Conservation (phyloP, 345 rosid species). For the Corymbia maculata region DNA sequence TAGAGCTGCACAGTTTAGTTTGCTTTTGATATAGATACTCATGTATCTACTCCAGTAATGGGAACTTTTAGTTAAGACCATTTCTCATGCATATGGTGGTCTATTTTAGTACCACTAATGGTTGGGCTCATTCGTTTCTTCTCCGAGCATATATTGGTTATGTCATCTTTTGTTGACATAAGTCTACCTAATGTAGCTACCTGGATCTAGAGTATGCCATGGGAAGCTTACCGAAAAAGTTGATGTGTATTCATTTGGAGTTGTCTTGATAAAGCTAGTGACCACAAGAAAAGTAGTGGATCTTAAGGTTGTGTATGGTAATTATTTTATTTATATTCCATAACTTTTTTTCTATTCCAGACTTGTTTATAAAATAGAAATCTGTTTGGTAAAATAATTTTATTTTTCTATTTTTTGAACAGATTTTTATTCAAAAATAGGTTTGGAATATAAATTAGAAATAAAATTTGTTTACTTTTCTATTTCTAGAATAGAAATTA, state of each 20-base stretch:
- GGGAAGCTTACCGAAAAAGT: constrained; percentile 93
- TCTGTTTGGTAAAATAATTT: too few relatives aligned
- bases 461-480: too few relatives aligned
- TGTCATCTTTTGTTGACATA: background rate
- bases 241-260: constrained; percentile 93
- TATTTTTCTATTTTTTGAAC: too few relatives aligned
- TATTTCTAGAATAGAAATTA: too few relatives aligned
- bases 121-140: background rate
- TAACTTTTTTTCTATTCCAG: too few relatives aligned
- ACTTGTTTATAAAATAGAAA: too few relatives aligned
- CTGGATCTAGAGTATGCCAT: constrained; percentile 90
- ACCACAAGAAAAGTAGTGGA: constrained; percentile 94
- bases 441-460: too few relatives aligned
- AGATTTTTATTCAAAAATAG: too few relatives aligned
- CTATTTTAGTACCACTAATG: background rate
- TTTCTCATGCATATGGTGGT: background rate
- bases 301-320: constrained; percentile 2
- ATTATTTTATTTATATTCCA: too few relatives aligned
- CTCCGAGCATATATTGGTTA: background rate
- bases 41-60: constrained; percentile 80
- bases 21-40: constrained; percentile 60
- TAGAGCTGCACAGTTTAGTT: constrained; percentile 67
- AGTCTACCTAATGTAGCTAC: constrained; percentile 35
- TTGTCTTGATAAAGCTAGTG: constrained; percentile 83
- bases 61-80: constrained; percentile 73